Evolutionary conservation across 2,329 filamentous ascomycete genomes (phyloP), one percentile per base, ranked within the genome.

Genomic region (Hirsutella thompsonii): DNA sequence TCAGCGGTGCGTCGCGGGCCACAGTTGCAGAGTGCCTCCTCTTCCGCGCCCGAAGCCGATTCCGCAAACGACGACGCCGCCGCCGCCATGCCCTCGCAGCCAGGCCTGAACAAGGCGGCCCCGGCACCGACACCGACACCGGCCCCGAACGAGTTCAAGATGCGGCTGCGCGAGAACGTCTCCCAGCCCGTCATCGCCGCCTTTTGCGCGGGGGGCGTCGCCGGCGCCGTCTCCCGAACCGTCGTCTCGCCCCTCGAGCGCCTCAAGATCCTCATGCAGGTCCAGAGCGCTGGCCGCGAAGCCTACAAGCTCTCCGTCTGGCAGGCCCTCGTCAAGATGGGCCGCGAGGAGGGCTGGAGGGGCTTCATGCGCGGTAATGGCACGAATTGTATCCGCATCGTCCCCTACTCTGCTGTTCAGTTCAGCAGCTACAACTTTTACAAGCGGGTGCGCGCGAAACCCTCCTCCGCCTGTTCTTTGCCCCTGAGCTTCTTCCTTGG

Each of bases 391-490:
- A 86, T 98, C 54, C 85, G 92, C 46, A 98, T 98, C 50, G 87
- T 98, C 40, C 92, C 92, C 4, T 98, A 98, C 62, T 96, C 90
- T 38, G 92, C 92, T 10, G 92, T 96, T 33, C 92, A 98, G 57
- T 98, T 98, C 62, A 90, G 90, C 51, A 93, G 88, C 57, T 98
- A 96, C 68, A 96, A 94, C 59, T 79, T 96, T 51, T 98, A 98
- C 66, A 95, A 94, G 64, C 76, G 79, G 66, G 89, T 93, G 67
- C 59, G 80, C 42, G 35, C 23, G 20, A 13, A 16, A 19, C 11
- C 5, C 11, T 16, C 21, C 36, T 4, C 20, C 11, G 21, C 5
- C 29, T 5, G 11, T 8, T 18, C 34, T 10, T 5, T n/a, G 35
- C 34, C 14, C 6, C 13, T 3, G 19, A 26, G 10, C 8, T n/a